Evolutionary conservation across 2,329 filamentous ascomycete species (phyloP).

Genomic region (Thielaviopsis populi): DNA sequence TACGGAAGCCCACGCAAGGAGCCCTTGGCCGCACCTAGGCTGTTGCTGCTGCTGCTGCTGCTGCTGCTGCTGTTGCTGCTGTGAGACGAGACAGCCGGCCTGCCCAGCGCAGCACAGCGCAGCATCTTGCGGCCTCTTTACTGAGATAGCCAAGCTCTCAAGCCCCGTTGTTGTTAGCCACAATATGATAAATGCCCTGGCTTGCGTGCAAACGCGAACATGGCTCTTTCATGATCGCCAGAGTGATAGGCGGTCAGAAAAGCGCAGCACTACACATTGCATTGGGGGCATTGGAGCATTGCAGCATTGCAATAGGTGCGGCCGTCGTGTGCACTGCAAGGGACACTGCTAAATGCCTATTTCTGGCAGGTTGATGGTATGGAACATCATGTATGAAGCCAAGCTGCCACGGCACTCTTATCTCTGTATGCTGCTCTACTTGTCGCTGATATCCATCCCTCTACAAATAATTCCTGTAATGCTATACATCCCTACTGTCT

Average conservation of each 20-base stretch:
- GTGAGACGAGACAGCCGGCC: background rate
- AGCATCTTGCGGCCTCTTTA: background rate
- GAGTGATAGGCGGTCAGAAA: background rate
- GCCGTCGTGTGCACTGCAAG: background rate
- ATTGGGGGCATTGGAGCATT: background rate
- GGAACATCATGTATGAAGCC: background rate
- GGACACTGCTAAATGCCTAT: background rate
- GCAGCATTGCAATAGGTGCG: background rate
- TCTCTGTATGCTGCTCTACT: background rate
- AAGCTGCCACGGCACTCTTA: background rate
- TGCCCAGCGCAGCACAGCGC: background rate
- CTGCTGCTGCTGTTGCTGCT: too few relatives aligned
- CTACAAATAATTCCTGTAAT: background rate
- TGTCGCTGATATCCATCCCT: background rate
- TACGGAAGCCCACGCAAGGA: conserved; percentile 1
- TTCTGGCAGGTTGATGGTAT: background rate
- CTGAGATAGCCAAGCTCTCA: background rate
- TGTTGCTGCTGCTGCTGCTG: too few relatives aligned
- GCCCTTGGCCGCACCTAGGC: background rate
- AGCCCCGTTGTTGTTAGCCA: background rate
- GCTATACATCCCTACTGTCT: background rate
- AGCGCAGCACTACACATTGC: background rate
- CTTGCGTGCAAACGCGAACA: background rate
- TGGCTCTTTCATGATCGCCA: background rate
- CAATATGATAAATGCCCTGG: background rate